These are phyloP conservation scores for Trametes cingulata DNA, from an alignment of 768 basidiomycete genomes.

Conservation along the genomic window DNA sequence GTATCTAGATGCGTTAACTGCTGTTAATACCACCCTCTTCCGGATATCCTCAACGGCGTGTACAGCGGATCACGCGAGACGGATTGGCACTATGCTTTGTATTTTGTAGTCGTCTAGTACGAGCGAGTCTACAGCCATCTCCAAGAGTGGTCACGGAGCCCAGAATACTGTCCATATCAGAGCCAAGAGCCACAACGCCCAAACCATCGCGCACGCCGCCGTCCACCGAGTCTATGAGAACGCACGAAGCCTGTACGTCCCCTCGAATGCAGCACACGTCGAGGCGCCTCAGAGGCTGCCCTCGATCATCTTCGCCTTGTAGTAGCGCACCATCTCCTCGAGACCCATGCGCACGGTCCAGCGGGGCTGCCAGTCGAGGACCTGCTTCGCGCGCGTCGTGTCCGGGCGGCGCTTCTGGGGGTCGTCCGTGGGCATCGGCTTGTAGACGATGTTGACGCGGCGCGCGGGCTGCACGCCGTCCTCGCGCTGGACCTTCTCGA, in stretches of 20 bases:
- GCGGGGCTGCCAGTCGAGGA: slow-evolving; percentile 85
- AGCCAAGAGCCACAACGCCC: neutral
- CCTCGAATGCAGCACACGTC: neutral
- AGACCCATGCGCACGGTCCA: slow-evolving; percentile 94
- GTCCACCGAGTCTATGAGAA: too few species aligned
- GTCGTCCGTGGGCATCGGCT: slow-evolving; percentile 87
- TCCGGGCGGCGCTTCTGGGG: slow-evolving; percentile 94
- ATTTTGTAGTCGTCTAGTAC: neutral
- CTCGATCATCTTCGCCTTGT: slow-evolving; percentile 86
- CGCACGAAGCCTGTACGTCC: neutral
- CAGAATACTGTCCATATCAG: slow-evolving; percentile 6
- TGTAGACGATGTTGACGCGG: slow-evolving; percentile 70
- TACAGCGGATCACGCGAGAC: neutral
- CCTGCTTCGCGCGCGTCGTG: slow-evolving; percentile 84
- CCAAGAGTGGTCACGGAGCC: neutral
- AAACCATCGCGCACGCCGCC: neutral
- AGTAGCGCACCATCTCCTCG: slow-evolving; percentile 94
- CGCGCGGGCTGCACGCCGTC: slow-evolving; percentile 57
- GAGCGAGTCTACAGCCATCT: slow-evolving; percentile 2
- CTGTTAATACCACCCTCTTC: slow-evolving; percentile 4
- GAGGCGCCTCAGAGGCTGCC: slow-evolving; percentile 59
- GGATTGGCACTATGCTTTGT: neutral
- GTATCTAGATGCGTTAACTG: slow-evolving; percentile 4
- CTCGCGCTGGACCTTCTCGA: slow-evolving; percentile 88
- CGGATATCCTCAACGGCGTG: too few species aligned